phyloP scores from a whole-genome alignment of 805 yeast species.

The Clavispora vitiphila region DNA sequence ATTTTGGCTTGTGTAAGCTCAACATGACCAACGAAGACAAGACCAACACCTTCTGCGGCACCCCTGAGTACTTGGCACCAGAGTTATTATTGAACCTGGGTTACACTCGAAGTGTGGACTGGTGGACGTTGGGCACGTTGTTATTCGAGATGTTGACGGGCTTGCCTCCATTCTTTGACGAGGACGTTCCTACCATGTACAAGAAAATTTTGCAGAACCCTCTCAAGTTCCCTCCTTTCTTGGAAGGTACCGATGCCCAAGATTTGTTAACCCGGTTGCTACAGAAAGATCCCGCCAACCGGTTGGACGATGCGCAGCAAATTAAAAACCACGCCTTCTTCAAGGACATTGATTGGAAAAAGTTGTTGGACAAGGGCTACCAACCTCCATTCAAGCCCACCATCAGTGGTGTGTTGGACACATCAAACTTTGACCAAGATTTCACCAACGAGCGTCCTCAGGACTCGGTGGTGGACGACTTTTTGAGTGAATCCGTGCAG shows the following conservation, averaged over 20 bases:
- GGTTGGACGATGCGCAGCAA: constrained; percentile 79
- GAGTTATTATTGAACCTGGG: constrained; percentile 89
- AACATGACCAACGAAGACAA: constrained; percentile 89
- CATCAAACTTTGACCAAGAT: constrained; percentile 88
- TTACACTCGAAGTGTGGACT: constrained; percentile 91
- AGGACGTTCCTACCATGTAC: constrained; percentile 89
- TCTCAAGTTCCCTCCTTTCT: constrained; percentile 78
- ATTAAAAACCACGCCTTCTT: constrained; percentile 84
- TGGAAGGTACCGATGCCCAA: constrained; percentile 76
- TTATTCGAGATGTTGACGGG: constrained; percentile 96
- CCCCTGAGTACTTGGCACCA: constrained; percentile 96
- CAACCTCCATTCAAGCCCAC: constrained; percentile 95
- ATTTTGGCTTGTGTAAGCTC: constrained; percentile 92
- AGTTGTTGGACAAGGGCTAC: constrained; percentile 77
- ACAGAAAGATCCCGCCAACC: constrained; percentile 76
- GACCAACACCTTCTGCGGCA: constrained; percentile 93
- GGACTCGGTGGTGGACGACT: constrained; percentile 93
- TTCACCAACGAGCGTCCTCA: constrained; percentile 91
- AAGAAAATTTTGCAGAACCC: constrained; percentile 88
- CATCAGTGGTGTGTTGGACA: constrained; percentile 79
- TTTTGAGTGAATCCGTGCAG: constrained; percentile 90
- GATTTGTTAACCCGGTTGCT: constrained; percentile 70
- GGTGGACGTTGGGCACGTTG: constrained; percentile 97
- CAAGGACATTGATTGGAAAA: constrained; percentile 84
- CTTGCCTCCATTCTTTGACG: constrained; percentile 95